Evolutionary conservation across 2,329 filamentous ascomycete species (phyloP), one percentile per base, ranked within the genome.

Genomic region (Aspergillus alliaceus): DNA sequence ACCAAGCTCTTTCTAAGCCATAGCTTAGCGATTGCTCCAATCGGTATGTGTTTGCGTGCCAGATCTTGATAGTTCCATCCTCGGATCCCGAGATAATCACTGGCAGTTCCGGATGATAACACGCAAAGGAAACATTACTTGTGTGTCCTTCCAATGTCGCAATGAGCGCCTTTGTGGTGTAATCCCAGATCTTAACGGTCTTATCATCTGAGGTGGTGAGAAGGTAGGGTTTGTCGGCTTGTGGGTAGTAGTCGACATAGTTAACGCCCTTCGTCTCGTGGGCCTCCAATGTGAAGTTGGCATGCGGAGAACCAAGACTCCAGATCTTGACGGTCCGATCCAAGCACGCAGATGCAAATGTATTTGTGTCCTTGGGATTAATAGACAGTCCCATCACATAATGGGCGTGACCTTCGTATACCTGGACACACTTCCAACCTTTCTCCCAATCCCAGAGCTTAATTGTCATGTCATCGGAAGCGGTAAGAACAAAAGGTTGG

Each of bases 401-500:
- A 79, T 96, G 95, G 67, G 88, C 90, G 74, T 99, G 96, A 29
- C 95, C 95, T 75, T 98, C 93, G 70, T 97, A 99, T 44, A 96
- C 86, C 75, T 96, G 92, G 31, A 98, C 91, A 72, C 93, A 98
- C 76, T 97, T 96, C 95, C 95, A 99, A 66, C 87, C 87, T 77
- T 95, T 96, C 69, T 99, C 95, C 95, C 95, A 99, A 75, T 99
- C 93, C 93, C 95, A 99, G 51, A 97, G 83, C 83, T 95, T 96
- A 73, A 97, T 96, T 56, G 92, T 96, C 92, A 96, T 96, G 74
- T 97, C 93, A 89, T 97, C 93, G 63, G 90, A 95, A 63, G 95
- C 95, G 54, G 95, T 99, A 59, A 99, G 83, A 53, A 98, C 91
- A 70, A 97, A 98, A 1, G 95, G 93, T 72, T 96, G 92, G 44